Conservation (phyloP, 1,284 basidiomycete species). For the Malassezia yamatoensis region DNA sequence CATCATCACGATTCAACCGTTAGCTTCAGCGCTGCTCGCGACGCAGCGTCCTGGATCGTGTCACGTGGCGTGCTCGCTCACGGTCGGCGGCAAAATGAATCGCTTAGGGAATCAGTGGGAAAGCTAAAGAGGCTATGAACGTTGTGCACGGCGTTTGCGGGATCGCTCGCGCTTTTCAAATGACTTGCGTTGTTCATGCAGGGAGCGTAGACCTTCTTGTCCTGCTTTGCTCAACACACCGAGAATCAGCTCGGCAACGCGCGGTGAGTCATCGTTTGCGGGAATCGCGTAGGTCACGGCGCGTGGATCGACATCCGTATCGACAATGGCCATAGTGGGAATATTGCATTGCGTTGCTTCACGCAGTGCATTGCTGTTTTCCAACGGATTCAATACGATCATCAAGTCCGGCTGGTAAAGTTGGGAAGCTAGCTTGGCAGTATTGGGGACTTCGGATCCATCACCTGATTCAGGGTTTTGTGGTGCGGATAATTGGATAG, state of each 20-base stretch:
- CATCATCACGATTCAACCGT: not conserved
- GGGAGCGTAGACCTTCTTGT: constrained; percentile 33
- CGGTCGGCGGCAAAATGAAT: not conserved
- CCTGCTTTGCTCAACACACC: constrained; percentile 87
- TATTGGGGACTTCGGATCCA: constrained; percentile 18
- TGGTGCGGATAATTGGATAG: constrained; percentile 25
- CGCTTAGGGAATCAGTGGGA: not conserved
- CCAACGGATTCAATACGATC: constrained; percentile 75
- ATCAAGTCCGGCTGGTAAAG: constrained; percentile 73
- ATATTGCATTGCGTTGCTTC: constrained; percentile 50
- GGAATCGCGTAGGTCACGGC: constrained; percentile 97
- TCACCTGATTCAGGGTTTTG: constrained; percentile 11
- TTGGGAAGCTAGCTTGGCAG: constrained; percentile 52
- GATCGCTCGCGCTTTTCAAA: constrained; percentile 28
- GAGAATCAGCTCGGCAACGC: constrained; percentile 78
- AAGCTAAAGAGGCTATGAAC: not conserved
- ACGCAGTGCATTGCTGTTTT: constrained; percentile 56
- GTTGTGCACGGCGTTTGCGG: constrained; percentile 6
- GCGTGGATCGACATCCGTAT: constrained; percentile 90
- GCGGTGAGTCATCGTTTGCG: constrained; percentile 86
- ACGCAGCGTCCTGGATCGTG: not conserved
- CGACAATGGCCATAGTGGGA: constrained; percentile 60
- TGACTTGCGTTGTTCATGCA: constrained; percentile 28
- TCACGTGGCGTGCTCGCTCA: not conserved
- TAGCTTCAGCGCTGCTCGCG: not conserved